A percentile compares a stretch with the other conserved stretches of the same genome.
phyloP scores from a whole-genome alignment of 1,284 basidiomycete genomes.

The Tilletiaria anomala region DNA sequence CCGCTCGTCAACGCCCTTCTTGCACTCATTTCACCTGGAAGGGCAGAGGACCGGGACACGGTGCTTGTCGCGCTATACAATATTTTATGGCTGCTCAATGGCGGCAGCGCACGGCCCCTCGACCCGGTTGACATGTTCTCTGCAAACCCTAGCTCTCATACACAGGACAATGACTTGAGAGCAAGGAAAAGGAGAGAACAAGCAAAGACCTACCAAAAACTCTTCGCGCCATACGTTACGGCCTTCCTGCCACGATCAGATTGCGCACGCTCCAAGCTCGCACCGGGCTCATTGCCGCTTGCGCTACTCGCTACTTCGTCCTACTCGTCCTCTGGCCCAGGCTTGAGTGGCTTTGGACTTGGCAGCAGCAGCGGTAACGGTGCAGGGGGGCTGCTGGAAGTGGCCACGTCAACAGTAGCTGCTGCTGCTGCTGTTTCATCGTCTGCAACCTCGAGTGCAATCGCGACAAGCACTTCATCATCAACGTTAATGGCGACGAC shows the following conservation, averaged over 20 bases:
- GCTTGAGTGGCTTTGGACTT: no score
- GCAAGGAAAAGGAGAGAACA: no score
- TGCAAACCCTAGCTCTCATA: no score
- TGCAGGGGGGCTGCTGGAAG: background rate
- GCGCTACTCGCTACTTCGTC: background rate
- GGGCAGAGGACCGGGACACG: background rate
- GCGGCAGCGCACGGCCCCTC: no score
- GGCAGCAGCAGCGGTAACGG: background rate
- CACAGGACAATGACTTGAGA: no score
- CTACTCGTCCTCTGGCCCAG: no score
- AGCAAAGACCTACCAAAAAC: constrained; percentile 3
- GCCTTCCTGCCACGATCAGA: constrained; percentile 14
- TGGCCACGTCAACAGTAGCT: background rate
- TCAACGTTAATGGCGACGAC: background rate
- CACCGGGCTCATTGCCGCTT: background rate
- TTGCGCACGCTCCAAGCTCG: background rate
- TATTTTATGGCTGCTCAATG: constrained; percentile 6
- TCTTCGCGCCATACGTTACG: constrained; percentile 11
- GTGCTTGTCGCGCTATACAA: constrained; percentile 16
- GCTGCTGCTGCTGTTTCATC: background rate
- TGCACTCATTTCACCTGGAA: background rate
- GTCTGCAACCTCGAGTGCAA: background rate
- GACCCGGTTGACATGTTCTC: no score
- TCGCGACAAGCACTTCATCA: no score
- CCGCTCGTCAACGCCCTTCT: background rate